Evolutionary conservation across 148 eudicot genomes (phyloP).

Genomic region (Rhododendron mucronatum): DNA sequence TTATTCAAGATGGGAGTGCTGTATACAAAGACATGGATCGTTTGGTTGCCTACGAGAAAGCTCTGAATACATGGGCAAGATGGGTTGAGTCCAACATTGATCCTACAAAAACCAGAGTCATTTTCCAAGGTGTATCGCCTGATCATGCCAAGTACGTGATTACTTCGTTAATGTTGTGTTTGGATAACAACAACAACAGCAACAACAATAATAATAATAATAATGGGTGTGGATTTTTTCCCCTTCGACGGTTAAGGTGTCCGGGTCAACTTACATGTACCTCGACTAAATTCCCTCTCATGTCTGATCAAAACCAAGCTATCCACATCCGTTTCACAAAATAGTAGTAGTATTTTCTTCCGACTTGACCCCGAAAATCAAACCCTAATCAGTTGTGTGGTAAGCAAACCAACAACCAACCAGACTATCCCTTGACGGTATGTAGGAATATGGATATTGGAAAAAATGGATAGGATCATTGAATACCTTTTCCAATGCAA

Average conservation of each 20-base stretch:
- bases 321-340: background rate
- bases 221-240: background rate
- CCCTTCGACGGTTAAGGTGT: background rate
- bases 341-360: too few species aligned
- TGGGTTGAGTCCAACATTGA: constrained; percentile 55
- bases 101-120: constrained; percentile 38
- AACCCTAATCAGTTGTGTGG: too few species aligned
- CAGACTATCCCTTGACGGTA: background rate
- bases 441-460: too few species aligned
- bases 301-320: too few species aligned
- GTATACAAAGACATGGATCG: constrained; percentile 51
- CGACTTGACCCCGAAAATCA: background rate
- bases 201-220: too few species aligned
- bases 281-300: too few species aligned
- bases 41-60: constrained; percentile 52
- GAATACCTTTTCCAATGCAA: background rate
- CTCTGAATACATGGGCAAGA: constrained; percentile 64
- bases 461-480: background rate
- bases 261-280: background rate
- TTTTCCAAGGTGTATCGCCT: constrained; percentile 68
- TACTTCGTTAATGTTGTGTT: background rate
- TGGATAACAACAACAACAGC: background rate
- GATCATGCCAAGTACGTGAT: constrained; percentile 55
- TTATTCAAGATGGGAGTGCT: constrained; percentile 27
- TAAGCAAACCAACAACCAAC: background rate